phyloP scores from a whole-genome alignment of 768 basidiomycete genomes.

The Boletus rufocinnamomeus region DNA sequence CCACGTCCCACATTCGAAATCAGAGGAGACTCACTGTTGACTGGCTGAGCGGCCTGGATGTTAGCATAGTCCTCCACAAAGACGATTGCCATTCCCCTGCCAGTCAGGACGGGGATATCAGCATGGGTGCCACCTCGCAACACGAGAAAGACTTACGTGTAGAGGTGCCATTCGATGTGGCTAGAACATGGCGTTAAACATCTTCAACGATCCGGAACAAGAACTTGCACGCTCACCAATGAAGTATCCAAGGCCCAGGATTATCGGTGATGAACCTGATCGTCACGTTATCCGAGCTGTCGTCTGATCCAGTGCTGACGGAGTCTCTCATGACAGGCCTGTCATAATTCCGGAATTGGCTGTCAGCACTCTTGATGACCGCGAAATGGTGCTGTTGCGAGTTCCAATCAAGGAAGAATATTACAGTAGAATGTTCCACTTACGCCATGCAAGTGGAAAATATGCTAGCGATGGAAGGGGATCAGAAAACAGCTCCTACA shows the following conservation, averaged over 20 bases:
- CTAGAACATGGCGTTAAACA: constrained; percentile 19
- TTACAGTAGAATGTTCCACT: not conserved
- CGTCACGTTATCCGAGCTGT: constrained; percentile 41
- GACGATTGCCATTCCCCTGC: constrained; percentile 18
- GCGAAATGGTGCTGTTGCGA: too few species aligned
- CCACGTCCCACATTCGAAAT: not conserved
- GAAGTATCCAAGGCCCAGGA: constrained; percentile 60
- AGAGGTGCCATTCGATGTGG: constrained; percentile 30
- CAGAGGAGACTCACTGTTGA: constrained; percentile 1
- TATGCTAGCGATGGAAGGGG: constrained; percentile 10
- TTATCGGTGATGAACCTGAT: constrained; percentile 70
- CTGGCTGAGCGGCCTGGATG: constrained; percentile 1
- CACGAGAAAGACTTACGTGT: constrained; percentile 11
- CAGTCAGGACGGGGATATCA: not conserved
- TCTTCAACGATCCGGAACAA: not conserved
- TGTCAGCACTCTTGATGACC: too few species aligned
- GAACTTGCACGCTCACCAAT: constrained; percentile 28
- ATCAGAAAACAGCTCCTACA: not conserved
- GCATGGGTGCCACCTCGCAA: not conserved
- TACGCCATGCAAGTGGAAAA: constrained; percentile 27
- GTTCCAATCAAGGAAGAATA: not conserved
- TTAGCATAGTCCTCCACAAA: constrained; percentile 12
- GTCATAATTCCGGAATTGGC: constrained; percentile 36
- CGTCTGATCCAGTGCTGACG: constrained; percentile 36
- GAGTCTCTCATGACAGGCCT: constrained; percentile 60